These are phyloP conservation scores for Blastomyces silverae DNA, from an alignment of 2,329 filamentous ascomycete genomes.

Conservation along the genomic window DNA sequence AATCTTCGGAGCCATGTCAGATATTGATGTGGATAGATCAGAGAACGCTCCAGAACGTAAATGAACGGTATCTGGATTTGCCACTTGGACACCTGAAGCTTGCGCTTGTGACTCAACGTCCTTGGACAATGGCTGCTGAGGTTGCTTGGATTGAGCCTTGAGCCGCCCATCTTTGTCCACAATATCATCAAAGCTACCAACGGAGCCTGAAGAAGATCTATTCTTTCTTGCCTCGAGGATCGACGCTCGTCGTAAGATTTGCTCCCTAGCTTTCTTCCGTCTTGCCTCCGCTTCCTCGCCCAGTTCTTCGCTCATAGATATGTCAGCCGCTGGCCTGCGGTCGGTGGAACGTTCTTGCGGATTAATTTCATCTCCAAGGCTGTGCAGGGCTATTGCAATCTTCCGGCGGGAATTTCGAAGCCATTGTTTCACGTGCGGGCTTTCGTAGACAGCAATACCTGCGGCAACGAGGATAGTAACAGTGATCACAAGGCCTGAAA, in stretches of 20 bases:
- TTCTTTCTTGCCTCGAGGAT: slow-evolving; percentile 36
- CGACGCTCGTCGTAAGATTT: slow-evolving; percentile 40
- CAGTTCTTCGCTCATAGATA: slow-evolving; percentile 44
- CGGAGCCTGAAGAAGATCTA: slow-evolving; percentile 22
- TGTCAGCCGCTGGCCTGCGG: slow-evolving; percentile 31
- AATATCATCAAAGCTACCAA: slow-evolving; percentile 39
- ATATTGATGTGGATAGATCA: slow-evolving; percentile 19
- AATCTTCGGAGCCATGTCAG: slow-evolving; percentile 20
- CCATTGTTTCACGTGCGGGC: slow-evolving; percentile 57
- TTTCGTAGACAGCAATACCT: slow-evolving; percentile 58
- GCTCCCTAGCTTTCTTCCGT: slow-evolving; percentile 40
- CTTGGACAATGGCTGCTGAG: background rate
- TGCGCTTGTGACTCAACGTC: slow-evolving; percentile 24
- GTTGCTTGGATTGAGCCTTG: slow-evolving; percentile 15
- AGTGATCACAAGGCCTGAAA: slow-evolving; percentile 54
- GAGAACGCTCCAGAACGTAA: slow-evolving; percentile 21
- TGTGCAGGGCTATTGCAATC: slow-evolving; percentile 53
- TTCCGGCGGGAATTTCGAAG: slow-evolving; percentile 55
- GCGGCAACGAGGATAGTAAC: slow-evolving; percentile 56
- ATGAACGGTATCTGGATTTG: slow-evolving; percentile 25
- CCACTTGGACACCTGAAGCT: slow-evolving; percentile 36
- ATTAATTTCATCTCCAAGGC: slow-evolving; percentile 55
- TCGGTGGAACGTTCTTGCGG: slow-evolving; percentile 35
- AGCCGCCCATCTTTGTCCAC: slow-evolving; percentile 41
- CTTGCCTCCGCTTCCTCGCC: slow-evolving; percentile 41